phyloP scores from a whole-genome alignment of 768 basidiomycete genomes.

The Lactifluus volemus region DNA sequence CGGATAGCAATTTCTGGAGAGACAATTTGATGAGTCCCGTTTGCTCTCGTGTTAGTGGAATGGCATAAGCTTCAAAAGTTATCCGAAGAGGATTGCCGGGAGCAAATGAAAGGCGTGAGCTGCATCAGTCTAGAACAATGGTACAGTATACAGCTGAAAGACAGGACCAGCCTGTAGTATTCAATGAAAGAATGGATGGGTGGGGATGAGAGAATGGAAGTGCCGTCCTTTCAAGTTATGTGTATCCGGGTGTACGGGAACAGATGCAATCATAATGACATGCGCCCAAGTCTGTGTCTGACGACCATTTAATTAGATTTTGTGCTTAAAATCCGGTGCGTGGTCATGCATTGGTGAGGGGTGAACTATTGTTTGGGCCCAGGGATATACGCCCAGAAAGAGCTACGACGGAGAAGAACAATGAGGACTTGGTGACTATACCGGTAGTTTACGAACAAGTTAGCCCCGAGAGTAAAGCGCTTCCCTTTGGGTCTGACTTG shows the following conservation, averaged over 20 bases:
- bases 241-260: not conserved
- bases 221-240: not conserved
- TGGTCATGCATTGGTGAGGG: too few species aligned
- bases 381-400: too few species aligned
- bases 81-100: conserved; percentile 43
- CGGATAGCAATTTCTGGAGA: conserved; percentile 28
- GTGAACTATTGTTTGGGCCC: too few species aligned
- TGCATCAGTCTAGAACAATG: conserved; percentile 72
- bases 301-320: not conserved
- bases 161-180: conserved; percentile 9
- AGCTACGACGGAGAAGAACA: too few species aligned
- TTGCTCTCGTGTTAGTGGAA: conserved; percentile 29
- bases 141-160: conserved; percentile 34
- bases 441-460: too few species aligned
- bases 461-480: too few species aligned
- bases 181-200: not conserved
- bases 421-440: too few species aligned
- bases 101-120: conserved; percentile 44
- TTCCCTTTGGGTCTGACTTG: too few species aligned
- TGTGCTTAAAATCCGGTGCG: not conserved
- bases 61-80: conserved; percentile 33
- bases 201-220: not conserved
- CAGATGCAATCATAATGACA: not conserved
- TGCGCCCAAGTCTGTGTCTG: not conserved
- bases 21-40: conserved; percentile 34